These are phyloP conservation scores for Cyclaneusma minus DNA, from an alignment of 2,329 filamentous ascomycete species.

Conservation along the genomic window DNA sequence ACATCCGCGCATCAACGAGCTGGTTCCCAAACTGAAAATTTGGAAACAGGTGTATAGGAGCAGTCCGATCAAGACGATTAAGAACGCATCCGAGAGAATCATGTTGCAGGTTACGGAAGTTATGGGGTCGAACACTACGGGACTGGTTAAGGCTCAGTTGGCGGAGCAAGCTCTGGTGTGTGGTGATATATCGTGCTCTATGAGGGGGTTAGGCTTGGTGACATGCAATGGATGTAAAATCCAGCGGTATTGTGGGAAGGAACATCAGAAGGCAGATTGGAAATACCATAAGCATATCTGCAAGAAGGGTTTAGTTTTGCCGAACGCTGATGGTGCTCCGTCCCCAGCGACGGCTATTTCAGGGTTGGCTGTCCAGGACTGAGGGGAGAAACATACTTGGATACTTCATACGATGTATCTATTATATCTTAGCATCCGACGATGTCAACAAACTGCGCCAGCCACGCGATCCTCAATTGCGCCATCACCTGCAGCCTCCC, in stretches of 20 bases:
- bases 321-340: no score
- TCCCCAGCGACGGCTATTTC: no score
- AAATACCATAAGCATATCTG: constrained; percentile 16
- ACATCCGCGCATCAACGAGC: constrained; percentile 9
- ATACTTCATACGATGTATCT: no score
- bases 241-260: constrained; percentile 13
- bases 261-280: constrained; percentile 18
- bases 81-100: constrained; percentile 8
- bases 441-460: no score
- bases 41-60: constrained; percentile 9
- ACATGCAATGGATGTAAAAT: constrained; percentile 12
- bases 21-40: constrained; percentile 8
- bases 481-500: no score
- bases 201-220: constrained; percentile 7
- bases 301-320: constrained; percentile 11
- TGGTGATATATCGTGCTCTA: constrained; percentile 6
- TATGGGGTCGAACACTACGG: constrained; percentile 5
- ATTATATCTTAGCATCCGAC: no score
- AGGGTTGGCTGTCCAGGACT: no score
- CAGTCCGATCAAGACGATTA: constrained; percentile 8
- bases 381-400: no score
- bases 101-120: constrained; percentile 10
- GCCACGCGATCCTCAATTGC: no score
- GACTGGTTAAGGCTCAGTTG: constrained; percentile 5
- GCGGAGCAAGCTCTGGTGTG: constrained; percentile 9